Conservation (phyloP, 768 basidiomycete genomes). For the Hericium coralloides region DNA sequence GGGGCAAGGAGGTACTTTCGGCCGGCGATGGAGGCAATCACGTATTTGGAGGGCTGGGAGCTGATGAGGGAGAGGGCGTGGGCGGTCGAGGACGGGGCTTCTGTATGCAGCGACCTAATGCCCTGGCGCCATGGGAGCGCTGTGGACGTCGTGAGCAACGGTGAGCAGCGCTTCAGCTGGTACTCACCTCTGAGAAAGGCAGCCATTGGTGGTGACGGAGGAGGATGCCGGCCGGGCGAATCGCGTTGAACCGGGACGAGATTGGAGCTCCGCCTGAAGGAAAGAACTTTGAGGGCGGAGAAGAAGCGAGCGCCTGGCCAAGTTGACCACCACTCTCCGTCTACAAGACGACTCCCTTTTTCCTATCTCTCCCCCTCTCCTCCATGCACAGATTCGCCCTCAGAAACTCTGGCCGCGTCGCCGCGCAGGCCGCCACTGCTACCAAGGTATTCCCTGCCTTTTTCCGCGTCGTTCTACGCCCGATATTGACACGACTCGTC, state of each 20-base stretch:
- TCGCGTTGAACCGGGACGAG: constrained; percentile 2
- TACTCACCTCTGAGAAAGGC: constrained; percentile 7
- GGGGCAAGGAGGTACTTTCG: constrained; percentile 85
- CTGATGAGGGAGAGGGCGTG: constrained; percentile 74
- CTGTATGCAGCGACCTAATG: constrained; percentile 23
- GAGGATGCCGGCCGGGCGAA: not conserved
- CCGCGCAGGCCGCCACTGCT: constrained; percentile 52
- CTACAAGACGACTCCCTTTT: constrained; percentile 22
- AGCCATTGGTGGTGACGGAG: constrained; percentile 3
- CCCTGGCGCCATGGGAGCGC: constrained; percentile 7
- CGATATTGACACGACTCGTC: constrained; percentile 5
- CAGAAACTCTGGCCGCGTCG: constrained; percentile 74
- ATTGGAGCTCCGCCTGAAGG: constrained; percentile 13
- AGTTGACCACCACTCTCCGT: constrained; percentile 32
- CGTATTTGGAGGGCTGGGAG: constrained; percentile 88
- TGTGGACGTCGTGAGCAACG: not conserved
- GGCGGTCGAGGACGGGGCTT: constrained; percentile 24
- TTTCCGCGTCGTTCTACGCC: constrained; percentile 13
- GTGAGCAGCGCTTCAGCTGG: not conserved
- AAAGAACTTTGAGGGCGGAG: constrained; percentile 4
- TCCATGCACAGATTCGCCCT: constrained; percentile 82
- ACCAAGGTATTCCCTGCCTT: constrained; percentile 40
- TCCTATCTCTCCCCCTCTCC: constrained; percentile 24
- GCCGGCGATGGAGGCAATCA: constrained; percentile 82
- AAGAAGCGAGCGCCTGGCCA: constrained; percentile 13